Conservation (phyloP, 2,329 filamentous ascomycete genomes). For the Sporothrix pallida region DNA sequence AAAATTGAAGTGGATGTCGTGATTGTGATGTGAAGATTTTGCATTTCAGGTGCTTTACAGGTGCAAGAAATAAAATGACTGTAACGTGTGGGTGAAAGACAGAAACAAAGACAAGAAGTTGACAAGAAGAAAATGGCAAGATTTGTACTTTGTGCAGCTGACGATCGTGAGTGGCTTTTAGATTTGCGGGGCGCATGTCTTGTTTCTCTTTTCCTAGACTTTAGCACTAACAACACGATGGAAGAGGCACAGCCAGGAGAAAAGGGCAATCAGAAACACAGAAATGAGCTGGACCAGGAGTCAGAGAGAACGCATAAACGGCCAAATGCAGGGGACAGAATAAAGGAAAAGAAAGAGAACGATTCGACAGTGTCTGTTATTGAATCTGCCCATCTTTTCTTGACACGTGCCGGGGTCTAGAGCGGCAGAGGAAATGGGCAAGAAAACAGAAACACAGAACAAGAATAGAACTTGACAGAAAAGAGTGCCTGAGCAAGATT, state of each 20-base stretch:
- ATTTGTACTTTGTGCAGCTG: too few species aligned
- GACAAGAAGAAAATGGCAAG: too few species aligned
- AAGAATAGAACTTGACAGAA: background rate
- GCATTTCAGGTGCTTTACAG: background rate
- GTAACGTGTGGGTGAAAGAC: background rate
- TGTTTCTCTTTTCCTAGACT: too few species aligned
- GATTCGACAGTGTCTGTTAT: background rate
- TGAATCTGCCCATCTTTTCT: background rate
- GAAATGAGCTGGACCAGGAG: too few species aligned
- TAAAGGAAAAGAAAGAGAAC: too few species aligned
- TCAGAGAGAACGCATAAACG: too few species aligned
- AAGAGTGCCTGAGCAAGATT: constrained; percentile 2
- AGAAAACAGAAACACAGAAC: background rate
- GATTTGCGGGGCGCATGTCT: background rate
- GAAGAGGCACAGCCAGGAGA: too few species aligned
- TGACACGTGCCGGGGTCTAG: constrained; percentile 25
- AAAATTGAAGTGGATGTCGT: constrained; percentile 15
- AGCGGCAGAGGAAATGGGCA: background rate
- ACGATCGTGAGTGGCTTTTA: background rate
- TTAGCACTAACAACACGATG: too few species aligned
- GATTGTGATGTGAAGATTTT: background rate
- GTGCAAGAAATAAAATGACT: background rate
- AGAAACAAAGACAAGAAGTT: background rate
- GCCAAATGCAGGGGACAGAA: background rate
- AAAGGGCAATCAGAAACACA: too few species aligned